These are phyloP conservation scores for Pleurotus cornucopiae DNA, from an alignment of 768 basidiomycete species.

Conservation along the genomic window DNA sequence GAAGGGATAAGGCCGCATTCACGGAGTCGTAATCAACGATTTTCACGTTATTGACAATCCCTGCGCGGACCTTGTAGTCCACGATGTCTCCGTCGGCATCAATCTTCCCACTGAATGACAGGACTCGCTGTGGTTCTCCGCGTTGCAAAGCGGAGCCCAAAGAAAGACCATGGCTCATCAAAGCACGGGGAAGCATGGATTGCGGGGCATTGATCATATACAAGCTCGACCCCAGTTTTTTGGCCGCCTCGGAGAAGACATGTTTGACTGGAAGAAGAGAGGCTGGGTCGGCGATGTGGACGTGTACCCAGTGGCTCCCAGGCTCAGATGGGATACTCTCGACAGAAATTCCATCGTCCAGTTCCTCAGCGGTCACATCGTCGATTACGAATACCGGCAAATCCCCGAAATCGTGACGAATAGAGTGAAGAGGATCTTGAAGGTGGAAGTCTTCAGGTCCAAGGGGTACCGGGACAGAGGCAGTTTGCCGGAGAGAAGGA, in stretches of 20 bases:
- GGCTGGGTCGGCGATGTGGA: constrained; percentile 93
- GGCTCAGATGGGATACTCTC: constrained; percentile 62
- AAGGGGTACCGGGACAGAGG: constrained; percentile 23
- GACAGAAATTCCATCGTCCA: constrained; percentile 91
- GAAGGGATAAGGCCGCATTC: constrained; percentile 42
- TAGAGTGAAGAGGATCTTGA: constrained; percentile 57
- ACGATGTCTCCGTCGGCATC: constrained; percentile 57
- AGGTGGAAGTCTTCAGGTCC: constrained; percentile 64
- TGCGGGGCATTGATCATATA: constrained; percentile 66
- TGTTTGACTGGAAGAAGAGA: constrained; percentile 71
- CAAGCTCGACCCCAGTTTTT: constrained; percentile 39
- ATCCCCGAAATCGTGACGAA: constrained; percentile 85
- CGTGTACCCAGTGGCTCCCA: constrained; percentile 72
- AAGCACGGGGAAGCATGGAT: constrained; percentile 67
- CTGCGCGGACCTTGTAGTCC: constrained; percentile 68
- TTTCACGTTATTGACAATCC: constrained; percentile 66
- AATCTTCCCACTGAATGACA: constrained; percentile 81
- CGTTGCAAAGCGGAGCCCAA: constrained; percentile 25
- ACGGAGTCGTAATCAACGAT: constrained; percentile 65
- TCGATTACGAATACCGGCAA: constrained; percentile 86
- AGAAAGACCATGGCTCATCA: constrained; percentile 47
- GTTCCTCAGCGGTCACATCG: constrained; percentile 70
- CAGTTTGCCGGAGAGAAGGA: constrained; percentile 11
- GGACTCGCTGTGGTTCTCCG: constrained; percentile 45
- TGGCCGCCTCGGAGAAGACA: constrained; percentile 54